Evolutionary conservation across 2,329 filamentous ascomycete genomes (phyloP), one percentile per base, ranked within the genome.

Genomic region (Thielaviopsis euricoi): DNA sequence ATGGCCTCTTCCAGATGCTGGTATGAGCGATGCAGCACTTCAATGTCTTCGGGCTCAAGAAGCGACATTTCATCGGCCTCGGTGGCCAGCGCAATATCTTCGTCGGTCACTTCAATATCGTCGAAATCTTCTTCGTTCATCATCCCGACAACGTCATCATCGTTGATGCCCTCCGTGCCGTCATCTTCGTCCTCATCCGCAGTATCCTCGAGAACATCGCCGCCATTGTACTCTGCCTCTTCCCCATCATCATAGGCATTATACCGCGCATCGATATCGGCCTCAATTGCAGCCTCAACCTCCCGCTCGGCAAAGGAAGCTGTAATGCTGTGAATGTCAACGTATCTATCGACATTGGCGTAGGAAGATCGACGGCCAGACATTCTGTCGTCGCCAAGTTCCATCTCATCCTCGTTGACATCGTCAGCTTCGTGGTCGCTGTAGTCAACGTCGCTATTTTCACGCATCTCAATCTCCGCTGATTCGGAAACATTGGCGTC

Each of bases 61-160:
- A 80, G 65, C 1, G 79, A 82, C 75, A 82, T 78, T 62, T 79
- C 78, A 58, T 82, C 71, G 3, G 80, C 80, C 65, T 83, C 80
- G 2, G 75, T 70, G 4, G 76, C 78, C 53, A 83, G 70, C 17
- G 74, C 77, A 43, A 81, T 64, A 61, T 83, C 81, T 63, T 84
- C 79, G 1, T 77, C 70, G 2, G 71, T 80, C 56, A 74, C 70
- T 26, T 70, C 70, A 50, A 76, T 69, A 57, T 73, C 76, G 55
- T 74, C 74, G 59, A 76, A 75, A 6, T 73, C 65, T 5, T 70
- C 66, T 46, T 62, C 62, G 51, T 65, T 64, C 12, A 69, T 62
- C 3, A 64, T 61, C 1, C 64, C 67, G 56, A 60, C 61, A 17
- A 58, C 56, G 6, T 68, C 57, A 19, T 60, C 52, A 2, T 60